Evolutionary conservation across 2,329 filamentous ascomycete species (phyloP).

Genomic region (Didymellaceae sp.): DNA sequence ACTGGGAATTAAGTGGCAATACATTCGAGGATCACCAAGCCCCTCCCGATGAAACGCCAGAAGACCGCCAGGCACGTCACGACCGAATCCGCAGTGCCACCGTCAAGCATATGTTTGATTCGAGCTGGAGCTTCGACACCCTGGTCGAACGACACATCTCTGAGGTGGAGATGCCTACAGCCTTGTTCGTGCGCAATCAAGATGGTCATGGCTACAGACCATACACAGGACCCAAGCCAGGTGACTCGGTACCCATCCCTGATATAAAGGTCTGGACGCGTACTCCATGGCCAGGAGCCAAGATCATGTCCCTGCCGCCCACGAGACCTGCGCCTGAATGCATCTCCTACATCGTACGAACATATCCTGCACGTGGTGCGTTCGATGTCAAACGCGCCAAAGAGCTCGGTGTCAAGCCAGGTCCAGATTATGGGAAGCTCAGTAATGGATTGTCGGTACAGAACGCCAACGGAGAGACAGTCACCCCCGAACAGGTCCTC

Average conservation of each 20-base stretch:
- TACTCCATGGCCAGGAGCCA: slow-evolving; percentile 78
- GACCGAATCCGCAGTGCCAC: slow-evolving; percentile 65
- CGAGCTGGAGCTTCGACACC: slow-evolving; percentile 74
- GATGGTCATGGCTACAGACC: slow-evolving; percentile 68
- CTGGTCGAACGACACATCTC: slow-evolving; percentile 70
- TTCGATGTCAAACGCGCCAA: slow-evolving; percentile 73
- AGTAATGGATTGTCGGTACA: slow-evolving; percentile 68
- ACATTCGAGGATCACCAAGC: slow-evolving; percentile 41
- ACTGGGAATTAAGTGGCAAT: slow-evolving; percentile 37
- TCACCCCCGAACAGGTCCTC: slow-evolving; percentile 89
- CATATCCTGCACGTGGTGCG: slow-evolving; percentile 77
- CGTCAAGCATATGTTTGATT: slow-evolving; percentile 80
- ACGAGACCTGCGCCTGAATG: slow-evolving; percentile 71
- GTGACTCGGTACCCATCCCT: slow-evolving; percentile 57
- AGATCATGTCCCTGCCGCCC: slow-evolving; percentile 69
- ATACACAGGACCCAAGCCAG: slow-evolving; percentile 73
- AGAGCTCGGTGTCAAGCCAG: slow-evolving; percentile 67
- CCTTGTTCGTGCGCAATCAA: slow-evolving; percentile 70
- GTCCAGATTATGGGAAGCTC: slow-evolving; percentile 65
- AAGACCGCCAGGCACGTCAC: slow-evolving; percentile 50
- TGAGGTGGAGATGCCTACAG: slow-evolving; percentile 71
- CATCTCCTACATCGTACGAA: slow-evolving; percentile 86
- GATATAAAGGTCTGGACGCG: slow-evolving; percentile 75
- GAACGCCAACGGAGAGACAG: slow-evolving; percentile 67
- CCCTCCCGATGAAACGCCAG: slow-evolving; percentile 35